Conservation (phyloP, 1,139 yeast species). For the Lodderomyces orthopsilosis region DNA sequence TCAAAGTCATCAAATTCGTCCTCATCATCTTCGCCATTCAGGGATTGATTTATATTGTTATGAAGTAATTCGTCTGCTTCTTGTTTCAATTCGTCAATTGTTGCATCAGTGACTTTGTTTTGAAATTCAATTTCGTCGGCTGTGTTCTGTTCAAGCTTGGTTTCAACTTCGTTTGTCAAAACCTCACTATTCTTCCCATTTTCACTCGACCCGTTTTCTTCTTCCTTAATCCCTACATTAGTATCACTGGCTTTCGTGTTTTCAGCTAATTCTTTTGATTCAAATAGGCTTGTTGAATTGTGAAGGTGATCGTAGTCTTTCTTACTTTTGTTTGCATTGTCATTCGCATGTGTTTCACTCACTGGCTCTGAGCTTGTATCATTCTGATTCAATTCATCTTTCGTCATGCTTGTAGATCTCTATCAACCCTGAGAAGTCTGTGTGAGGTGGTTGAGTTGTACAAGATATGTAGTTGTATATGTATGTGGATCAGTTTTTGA, state of each 20-base stretch:
- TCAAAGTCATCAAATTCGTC: constrained; percentile 11
- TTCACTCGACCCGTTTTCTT: neutral
- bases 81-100: neutral
- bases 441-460: no score
- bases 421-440: no score
- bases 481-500: no score
- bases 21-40: constrained; percentile 1
- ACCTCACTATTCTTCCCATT: neutral
- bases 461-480: no score
- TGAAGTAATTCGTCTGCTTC: neutral
- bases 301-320: no score
- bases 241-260: no score
- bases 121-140: neutral
- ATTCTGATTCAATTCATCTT: neutral
- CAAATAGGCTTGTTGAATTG: neutral
- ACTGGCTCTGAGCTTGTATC: neutral
- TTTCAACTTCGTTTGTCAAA: neutral
- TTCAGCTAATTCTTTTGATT: neutral
- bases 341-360: neutral
- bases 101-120: neutral
- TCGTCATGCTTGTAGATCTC: neutral
- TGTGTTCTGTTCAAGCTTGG: neutral
- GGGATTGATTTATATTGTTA: neutral
- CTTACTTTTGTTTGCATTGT: neutral
- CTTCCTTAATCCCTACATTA: no score